These are phyloP conservation scores for Cardamine occulta DNA, from an alignment of 345 rosid genomes.

Conservation along the genomic window DNA sequence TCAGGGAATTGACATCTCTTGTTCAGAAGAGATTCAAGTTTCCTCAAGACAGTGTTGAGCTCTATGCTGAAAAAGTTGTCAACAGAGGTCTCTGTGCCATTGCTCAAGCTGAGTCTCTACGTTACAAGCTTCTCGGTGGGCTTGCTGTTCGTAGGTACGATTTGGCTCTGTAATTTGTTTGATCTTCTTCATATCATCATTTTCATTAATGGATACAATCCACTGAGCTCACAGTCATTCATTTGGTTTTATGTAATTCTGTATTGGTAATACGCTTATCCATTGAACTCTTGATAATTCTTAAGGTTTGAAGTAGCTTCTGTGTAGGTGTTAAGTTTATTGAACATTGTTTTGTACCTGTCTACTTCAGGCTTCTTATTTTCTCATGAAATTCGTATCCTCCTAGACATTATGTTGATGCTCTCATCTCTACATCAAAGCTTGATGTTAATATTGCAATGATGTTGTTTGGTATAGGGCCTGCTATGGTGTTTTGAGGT, in stretches of 20 bases:
- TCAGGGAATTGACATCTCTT: constrained; percentile 78
- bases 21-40: constrained; percentile 76
- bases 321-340: not conserved
- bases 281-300: not conserved
- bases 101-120: constrained; percentile 93
- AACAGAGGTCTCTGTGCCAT: constrained; percentile 88
- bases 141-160: constrained; percentile 81
- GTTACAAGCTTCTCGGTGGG: constrained; percentile 88
- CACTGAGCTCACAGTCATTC: not conserved
- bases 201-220: not conserved
- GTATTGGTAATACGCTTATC: not conserved
- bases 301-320: not conserved
- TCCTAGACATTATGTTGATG: not conserved
- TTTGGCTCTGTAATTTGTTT: not conserved
- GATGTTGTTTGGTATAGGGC: constrained; percentile 49
- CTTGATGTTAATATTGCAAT: not conserved
- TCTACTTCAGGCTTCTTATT: not conserved
- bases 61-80: constrained; percentile 76
- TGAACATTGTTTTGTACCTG: not conserved
- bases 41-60: constrained; percentile 76
- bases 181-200: not conserved
- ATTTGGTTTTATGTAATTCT: not conserved
- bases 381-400: not conserved
- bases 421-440: not conserved
- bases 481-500: constrained; percentile 81